Percentiles rank a stretch among this genome's conserved stretches.
phyloP scores from a whole-genome alignment of 495 filamentous ascomycete species.

The Articulospora tetracladia region DNA sequence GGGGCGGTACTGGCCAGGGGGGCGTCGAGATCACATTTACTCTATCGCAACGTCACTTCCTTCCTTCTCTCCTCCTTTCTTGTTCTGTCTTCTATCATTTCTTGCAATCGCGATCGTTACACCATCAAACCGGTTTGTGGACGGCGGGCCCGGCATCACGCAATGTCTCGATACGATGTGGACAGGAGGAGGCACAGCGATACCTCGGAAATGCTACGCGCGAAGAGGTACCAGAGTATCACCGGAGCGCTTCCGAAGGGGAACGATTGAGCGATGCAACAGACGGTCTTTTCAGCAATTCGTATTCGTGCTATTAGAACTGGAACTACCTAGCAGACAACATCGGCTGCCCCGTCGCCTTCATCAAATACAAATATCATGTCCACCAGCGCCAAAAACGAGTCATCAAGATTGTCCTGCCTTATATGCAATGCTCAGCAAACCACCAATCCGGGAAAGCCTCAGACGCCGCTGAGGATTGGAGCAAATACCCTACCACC shows the following conservation, averaged over 20 bases:
- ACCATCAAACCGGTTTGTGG: too few relatives aligned
- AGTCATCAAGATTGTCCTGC: not conserved
- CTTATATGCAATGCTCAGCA: slow-evolving; percentile 7
- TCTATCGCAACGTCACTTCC: slow-evolving; percentile 24
- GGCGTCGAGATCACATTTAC: slow-evolving; percentile 1
- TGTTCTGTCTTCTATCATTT: too few relatives aligned
- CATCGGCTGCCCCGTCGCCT: not conserved
- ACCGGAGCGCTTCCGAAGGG: too few relatives aligned
- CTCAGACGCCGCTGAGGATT: slow-evolving; percentile 15
- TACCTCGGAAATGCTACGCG: too few relatives aligned
- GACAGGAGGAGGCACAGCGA: too few relatives aligned
- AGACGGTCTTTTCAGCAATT: too few relatives aligned
- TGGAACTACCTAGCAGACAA: slow-evolving; percentile 4
- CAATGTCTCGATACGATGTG: not conserved
- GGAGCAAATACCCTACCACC: slow-evolving; percentile 2
- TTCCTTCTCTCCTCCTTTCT: not conserved
- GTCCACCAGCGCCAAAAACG: slow-evolving; percentile 11
- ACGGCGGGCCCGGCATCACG: not conserved
- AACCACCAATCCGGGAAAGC: not conserved
- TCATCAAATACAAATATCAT: slow-evolving; percentile 1
- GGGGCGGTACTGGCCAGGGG: not conserved
- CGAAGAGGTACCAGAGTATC: not conserved
- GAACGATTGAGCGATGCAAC: too few relatives aligned
- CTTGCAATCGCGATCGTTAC: too few relatives aligned
- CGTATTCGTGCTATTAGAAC: too few relatives aligned